These are phyloP conservation scores for Fusarium guadeloupense DNA, from an alignment of 2,329 filamentous ascomycete species.

Conservation along the genomic window DNA sequence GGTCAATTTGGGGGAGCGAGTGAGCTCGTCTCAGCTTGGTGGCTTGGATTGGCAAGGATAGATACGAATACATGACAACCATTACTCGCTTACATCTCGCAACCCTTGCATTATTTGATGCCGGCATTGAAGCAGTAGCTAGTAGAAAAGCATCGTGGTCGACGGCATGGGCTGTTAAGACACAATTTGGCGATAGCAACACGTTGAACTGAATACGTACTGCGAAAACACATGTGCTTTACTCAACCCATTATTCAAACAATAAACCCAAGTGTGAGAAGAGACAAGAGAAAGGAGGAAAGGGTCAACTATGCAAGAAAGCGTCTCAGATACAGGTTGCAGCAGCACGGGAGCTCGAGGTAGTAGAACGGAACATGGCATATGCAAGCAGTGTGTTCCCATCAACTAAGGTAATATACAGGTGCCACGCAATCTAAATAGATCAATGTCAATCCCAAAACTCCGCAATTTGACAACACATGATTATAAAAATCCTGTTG, in stretches of 20 bases:
- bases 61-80: neutral
- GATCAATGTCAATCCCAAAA: slow-evolving; percentile 37
- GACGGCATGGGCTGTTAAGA: neutral
- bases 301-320: neutral
- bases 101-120: neutral
- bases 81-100: neutral
- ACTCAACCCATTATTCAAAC: no score
- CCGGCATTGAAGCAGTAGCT: neutral
- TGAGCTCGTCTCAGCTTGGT: no score
- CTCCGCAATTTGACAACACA: slow-evolving; percentile 35
- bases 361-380: slow-evolving; percentile 7
- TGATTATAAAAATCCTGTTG: slow-evolving; percentile 5
- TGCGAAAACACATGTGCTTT: neutral
- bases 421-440: slow-evolving; percentile 21
- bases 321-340: neutral
- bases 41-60: neutral
- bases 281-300: slow-evolving; percentile 3
- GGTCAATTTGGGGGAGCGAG: no score
- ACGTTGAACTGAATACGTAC: neutral
- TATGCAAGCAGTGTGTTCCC: slow-evolving; percentile 26
- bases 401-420: slow-evolving; percentile 27
- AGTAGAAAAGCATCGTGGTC: neutral
- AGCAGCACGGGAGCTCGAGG: no score
- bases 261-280: neutral
- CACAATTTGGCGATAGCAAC: neutral